Base-by-base conservation (phyloP, 78 protist species). In the Parvularia atlantis region DNA sequence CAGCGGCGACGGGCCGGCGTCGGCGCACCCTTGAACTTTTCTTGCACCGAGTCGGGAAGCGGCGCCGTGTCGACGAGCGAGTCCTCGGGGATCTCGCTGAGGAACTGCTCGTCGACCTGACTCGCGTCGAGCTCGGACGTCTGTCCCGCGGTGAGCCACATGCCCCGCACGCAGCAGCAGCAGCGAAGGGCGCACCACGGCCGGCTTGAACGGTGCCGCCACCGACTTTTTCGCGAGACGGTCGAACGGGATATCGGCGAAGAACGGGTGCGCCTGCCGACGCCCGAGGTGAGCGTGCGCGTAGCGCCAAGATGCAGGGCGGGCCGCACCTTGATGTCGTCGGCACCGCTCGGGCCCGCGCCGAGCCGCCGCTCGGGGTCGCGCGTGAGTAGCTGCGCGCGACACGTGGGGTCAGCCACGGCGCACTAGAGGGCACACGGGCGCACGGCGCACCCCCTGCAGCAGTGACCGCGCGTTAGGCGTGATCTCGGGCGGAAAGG, bases 311-410 rank as follows among this genome's bases (percentile, higher is more conserved):
- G n/a, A n/a, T n/a, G n/a, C n/a, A n/a, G n/a, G n/a, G n/a, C n/a
- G n/a, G n/a, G n/a, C n/a, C n/a, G n/a, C n/a, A n/a, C 10, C n/a
- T 33, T 44, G 30, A 87, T 30, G 37, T 58, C 73, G 20, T 26
- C 52, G 10, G 68, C 70, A 59, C 69, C 74, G n/a, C 14, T n/a
- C 17, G 31, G 43, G 61, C 83, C 77, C 24, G n/a, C 0, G 26
- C 84, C 84, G 35, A 80, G 70, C 2, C 84, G 84, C 40, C 30
- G 20, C 20, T 11, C 24, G 10, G 76, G 81, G 26, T 73, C 67
- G 31, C 80, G 61, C 13, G n/a, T 26, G 33, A 74, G 68, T 31
- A 85, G 52, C 71, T 63, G 68, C 19, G 35, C 35, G 20, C 17
- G 35, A 19, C 26, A 44, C 46, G 6, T 44, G 13, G 9, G 50